Evolutionary conservation across 306 rosid genomes (phyloP).

Genomic region (Begonia masoniana): DNA sequence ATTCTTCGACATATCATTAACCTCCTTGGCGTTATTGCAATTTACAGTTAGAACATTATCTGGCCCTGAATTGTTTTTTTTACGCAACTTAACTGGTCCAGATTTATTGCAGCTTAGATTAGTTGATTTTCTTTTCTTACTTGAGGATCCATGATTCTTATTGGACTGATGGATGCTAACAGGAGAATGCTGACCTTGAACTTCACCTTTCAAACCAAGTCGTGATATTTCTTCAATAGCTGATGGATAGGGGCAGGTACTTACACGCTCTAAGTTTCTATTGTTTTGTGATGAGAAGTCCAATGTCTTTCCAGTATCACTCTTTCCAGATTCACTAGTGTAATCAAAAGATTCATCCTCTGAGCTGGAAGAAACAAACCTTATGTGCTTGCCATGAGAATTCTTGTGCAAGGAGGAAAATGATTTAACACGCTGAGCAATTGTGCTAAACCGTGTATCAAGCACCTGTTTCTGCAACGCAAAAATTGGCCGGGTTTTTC

Average conservation of each 20-base stretch:
- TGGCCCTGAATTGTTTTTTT: slow-evolving; percentile 8
- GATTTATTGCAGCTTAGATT: slow-evolving; percentile 2
- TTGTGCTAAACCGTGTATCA: slow-evolving; percentile 50
- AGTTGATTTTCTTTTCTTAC: slow-evolving; percentile 21
- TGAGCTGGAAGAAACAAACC: slow-evolving; percentile 59
- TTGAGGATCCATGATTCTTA: slow-evolving; percentile 19
- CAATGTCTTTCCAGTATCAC: slow-evolving; percentile 15
- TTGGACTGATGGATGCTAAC: slow-evolving; percentile 21
- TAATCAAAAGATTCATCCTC: slow-evolving; percentile 39
- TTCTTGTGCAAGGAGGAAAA: slow-evolving; percentile 40
- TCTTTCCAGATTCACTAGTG: slow-evolving; percentile 19
- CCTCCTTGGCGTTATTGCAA: slow-evolving; percentile 11
- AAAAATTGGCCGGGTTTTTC: slow-evolving; percentile 22
- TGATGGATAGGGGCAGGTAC: slow-evolving; percentile 87
- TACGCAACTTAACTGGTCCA: slow-evolving; percentile 10
- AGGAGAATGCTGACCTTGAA: slow-evolving; percentile 13
- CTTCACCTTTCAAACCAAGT: slow-evolving; percentile 44
- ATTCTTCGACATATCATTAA: neutral
- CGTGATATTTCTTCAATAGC: slow-evolving; percentile 66
- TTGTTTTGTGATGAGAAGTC: slow-evolving; percentile 25
- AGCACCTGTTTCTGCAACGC: slow-evolving; percentile 33
- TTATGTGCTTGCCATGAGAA: slow-evolving; percentile 56
- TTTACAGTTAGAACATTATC: slow-evolving; percentile 9
- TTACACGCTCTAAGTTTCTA: slow-evolving; percentile 38
- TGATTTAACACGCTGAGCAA: slow-evolving; percentile 67